Conservation (phyloP, 208 protist species). For the Herpetomonas muscarum region DNA sequence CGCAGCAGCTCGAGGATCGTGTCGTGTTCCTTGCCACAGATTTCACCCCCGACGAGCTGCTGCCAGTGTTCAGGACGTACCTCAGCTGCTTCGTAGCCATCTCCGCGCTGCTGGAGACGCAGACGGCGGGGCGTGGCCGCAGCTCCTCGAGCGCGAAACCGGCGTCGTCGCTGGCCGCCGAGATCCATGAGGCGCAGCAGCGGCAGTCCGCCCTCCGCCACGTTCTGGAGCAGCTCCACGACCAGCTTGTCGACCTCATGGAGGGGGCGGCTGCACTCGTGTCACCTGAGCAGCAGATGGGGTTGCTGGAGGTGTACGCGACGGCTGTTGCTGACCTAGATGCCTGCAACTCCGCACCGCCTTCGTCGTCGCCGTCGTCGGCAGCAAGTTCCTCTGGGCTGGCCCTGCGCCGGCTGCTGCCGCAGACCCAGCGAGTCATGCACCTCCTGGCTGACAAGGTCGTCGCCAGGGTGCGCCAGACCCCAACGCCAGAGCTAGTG, state of each 20-base stretch:
- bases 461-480: slow-evolving; percentile 37
- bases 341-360: neutral
- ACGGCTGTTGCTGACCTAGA: slow-evolving; percentile 25
- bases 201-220: slow-evolving; percentile 32
- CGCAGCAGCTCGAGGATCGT: slow-evolving; percentile 53
- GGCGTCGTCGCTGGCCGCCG: slow-evolving; percentile 6
- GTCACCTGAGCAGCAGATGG: slow-evolving; percentile 49
- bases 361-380: neutral
- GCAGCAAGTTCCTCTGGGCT: slow-evolving; percentile 2
- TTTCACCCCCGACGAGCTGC: slow-evolving; percentile 73
- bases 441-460: slow-evolving; percentile 48
- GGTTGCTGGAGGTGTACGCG: slow-evolving; percentile 55
- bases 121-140: neutral
- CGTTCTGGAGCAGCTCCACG: slow-evolving; percentile 47
- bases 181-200: slow-evolving; percentile 40
- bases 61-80: slow-evolving; percentile 68
- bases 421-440: slow-evolving; percentile 28
- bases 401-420: slow-evolving; percentile 28
- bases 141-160: neutral
- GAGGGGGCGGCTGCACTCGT: slow-evolving; percentile 58
- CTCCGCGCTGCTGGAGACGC: slow-evolving; percentile 16
- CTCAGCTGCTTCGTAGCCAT: slow-evolving; percentile 43
- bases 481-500: slow-evolving; percentile 46
- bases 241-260: slow-evolving; percentile 48
- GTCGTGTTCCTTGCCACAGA: slow-evolving; percentile 76